Percentiles rank a stretch among this genome's conserved stretches.
Evolutionary conservation across 2,329 filamentous ascomycete species (phyloP).

Genomic region (Aspergillus sp.): DNA sequence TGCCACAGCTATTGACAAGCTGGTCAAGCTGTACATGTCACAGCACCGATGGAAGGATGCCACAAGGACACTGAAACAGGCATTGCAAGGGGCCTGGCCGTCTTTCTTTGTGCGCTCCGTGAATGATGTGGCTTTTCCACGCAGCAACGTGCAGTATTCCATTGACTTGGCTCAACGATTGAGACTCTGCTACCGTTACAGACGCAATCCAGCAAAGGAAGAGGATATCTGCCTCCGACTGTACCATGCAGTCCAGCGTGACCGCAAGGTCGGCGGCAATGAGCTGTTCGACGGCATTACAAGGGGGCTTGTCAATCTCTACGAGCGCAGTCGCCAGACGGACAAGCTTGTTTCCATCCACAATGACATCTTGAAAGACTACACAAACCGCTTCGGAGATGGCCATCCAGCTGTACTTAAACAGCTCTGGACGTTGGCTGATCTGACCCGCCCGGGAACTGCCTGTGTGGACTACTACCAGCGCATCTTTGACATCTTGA

Average conservation of each 20-base stretch:
- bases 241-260: conserved; percentile 32
- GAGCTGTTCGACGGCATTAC: conserved; percentile 28
- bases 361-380: conserved; percentile 40
- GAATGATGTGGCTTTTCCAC: conserved; percentile 45
- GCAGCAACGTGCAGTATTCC: conserved; percentile 43
- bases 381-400: conserved; percentile 31
- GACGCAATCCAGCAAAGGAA: conserved; percentile 34
- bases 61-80: conserved; percentile 45
- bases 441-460: conserved; percentile 34
- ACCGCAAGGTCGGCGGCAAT: conserved; percentile 31
- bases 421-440: conserved; percentile 36
- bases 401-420: conserved; percentile 37
- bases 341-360: conserved; percentile 36
- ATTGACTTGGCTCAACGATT: conserved; percentile 50
- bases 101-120: conserved; percentile 47
- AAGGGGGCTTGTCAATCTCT: conserved; percentile 28
- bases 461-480: conserved; percentile 40
- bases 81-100: conserved; percentile 48
- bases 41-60: conserved; percentile 51
- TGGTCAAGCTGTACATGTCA: conserved; percentile 43
- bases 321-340: conserved; percentile 28
- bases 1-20: conserved; percentile 34
- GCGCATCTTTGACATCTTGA: conserved; percentile 35
- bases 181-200: conserved; percentile 44
- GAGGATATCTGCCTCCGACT: conserved; percentile 36